These are phyloP conservation scores for Leishmania guyanensis DNA, from an alignment of 208 protist genomes.

Conservation along the genomic window DNA sequence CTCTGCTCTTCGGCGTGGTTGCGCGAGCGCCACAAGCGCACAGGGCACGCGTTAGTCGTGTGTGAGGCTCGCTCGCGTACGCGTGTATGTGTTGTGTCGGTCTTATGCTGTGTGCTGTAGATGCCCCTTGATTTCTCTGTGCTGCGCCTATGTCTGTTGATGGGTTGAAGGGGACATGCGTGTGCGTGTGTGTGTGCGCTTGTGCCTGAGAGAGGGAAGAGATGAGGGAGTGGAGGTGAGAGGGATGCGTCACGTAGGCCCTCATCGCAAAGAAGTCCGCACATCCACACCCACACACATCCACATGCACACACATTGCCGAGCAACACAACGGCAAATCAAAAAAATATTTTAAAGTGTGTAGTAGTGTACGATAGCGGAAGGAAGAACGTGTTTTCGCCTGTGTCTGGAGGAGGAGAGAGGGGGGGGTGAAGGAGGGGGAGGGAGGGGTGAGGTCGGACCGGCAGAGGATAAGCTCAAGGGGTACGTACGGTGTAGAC, in stretches of 20 bases:
- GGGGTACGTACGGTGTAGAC: background rate
- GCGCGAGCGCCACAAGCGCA: background rate
- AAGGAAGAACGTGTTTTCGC: background rate
- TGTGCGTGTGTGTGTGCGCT: background rate
- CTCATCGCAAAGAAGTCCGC: background rate
- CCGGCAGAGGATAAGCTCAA: background rate
- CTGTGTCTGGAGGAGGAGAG: background rate
- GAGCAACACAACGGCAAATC: background rate
- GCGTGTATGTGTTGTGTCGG: background rate
- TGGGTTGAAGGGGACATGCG: background rate
- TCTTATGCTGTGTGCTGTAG: no score
- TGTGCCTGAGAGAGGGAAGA: background rate
- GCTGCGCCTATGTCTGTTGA: background rate
- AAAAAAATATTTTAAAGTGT: background rate
- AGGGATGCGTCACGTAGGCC: background rate
- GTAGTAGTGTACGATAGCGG: background rate
- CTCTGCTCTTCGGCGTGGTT: background rate
- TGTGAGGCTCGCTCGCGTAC: background rate
- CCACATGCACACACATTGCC: background rate
- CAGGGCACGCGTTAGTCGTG: background rate
- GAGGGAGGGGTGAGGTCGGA: background rate
- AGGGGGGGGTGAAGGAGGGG: background rate
- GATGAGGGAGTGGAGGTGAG: background rate
- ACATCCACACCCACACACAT: conserved; percentile 7
- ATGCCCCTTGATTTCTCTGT: background rate